Evolutionary conservation across 179 eudicot genomes (phyloP).

Genomic region (Beta corolliflora): DNA sequence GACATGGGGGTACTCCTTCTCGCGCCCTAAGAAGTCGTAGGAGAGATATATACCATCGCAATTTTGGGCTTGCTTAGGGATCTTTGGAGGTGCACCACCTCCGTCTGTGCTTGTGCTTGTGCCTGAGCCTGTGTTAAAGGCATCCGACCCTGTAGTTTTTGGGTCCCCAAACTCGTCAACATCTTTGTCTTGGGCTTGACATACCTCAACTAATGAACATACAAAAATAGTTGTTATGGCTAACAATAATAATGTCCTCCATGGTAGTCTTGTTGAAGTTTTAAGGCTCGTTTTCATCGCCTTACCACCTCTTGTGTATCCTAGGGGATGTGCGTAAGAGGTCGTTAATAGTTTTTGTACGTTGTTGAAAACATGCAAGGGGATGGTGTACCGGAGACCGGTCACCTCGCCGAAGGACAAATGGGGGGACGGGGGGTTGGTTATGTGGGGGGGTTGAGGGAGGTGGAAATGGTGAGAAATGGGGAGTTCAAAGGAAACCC

Average conservation of each 20-base stretch:
- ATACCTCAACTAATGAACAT: slow-evolving; percentile 19
- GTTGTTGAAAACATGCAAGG: not conserved
- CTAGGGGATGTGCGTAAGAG: not conserved
- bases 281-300: slow-evolving; percentile 26
- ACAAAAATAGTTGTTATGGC: not conserved
- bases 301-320: slow-evolving; percentile 5
- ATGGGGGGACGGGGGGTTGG: not conserved
- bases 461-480: slow-evolving; percentile 11
- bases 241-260: slow-evolving; percentile 27
- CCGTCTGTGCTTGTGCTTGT: slow-evolving; percentile 26
- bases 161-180: slow-evolving; percentile 57
- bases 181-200: slow-evolving; percentile 25
- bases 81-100: slow-evolving; percentile 22
- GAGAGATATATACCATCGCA: slow-evolving; percentile 73
- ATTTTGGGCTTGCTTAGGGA: slow-evolving; percentile 37
- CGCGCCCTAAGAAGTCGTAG: slow-evolving; percentile 61
- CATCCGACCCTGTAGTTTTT: slow-evolving; percentile 15
- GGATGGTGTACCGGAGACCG: slow-evolving; percentile 30
- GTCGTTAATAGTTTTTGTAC: not conserved
- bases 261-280: slow-evolving; percentile 37
- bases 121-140: slow-evolving; percentile 16
- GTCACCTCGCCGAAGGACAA: slow-evolving; percentile 28
- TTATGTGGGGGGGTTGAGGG: not conserved
- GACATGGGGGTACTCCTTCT: slow-evolving; percentile 65
- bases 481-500: slow-evolving; percentile 40